Conservation (phyloP, 192 early-diverging fungal genomes). For the Backusella parvicylindrica region DNA sequence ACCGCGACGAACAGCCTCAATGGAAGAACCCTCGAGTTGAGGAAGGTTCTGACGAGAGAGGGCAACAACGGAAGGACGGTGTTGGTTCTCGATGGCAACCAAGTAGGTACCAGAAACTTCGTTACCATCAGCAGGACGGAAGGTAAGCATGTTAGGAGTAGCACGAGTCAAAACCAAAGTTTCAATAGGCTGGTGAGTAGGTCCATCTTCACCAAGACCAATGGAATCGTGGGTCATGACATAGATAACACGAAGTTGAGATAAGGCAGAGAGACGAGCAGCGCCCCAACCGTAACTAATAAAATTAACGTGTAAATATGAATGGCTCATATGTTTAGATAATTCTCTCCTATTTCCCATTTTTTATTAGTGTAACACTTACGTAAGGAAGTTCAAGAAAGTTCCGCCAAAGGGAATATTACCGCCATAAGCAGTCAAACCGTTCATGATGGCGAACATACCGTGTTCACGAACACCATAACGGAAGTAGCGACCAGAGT, state of each 20-base stretch:
- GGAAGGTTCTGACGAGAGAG: conserved; percentile 94
- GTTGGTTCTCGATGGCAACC: conserved; percentile 66
- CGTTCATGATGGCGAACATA: conserved; percentile 94
- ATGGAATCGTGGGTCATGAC: conserved; percentile 99
- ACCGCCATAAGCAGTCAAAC: conserved; percentile 81
- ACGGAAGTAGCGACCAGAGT: conserved; percentile 86
- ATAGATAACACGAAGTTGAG: conserved; percentile 88
- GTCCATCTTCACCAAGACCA: conserved; percentile 97
- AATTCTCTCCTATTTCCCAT: conserved; percentile 2
- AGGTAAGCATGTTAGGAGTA: conserved; percentile 81
- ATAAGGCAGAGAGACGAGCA: conserved; percentile 85
- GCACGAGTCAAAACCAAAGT: conserved; percentile 87
- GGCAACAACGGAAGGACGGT: conserved; percentile 79
- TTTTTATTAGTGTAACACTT: conserved; percentile 33
- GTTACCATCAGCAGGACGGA: conserved; percentile 95
- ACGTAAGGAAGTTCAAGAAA: conserved; percentile 92
- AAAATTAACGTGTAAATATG: not conserved
- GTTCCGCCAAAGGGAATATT: conserved; percentile 83
- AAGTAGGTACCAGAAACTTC: conserved; percentile 88
- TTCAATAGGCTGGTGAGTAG: conserved; percentile 98
- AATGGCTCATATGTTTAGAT: not conserved
- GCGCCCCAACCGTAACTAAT: conserved; percentile 74
- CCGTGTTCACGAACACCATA: conserved; percentile 98
- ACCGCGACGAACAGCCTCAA: conserved; percentile 81
- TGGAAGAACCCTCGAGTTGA: conserved; percentile 78